Evolutionary conservation across 352 stramenopile genomes (phyloP), one percentile per base, ranked within the genome.

Genomic region (Pythium myriotylum): DNA sequence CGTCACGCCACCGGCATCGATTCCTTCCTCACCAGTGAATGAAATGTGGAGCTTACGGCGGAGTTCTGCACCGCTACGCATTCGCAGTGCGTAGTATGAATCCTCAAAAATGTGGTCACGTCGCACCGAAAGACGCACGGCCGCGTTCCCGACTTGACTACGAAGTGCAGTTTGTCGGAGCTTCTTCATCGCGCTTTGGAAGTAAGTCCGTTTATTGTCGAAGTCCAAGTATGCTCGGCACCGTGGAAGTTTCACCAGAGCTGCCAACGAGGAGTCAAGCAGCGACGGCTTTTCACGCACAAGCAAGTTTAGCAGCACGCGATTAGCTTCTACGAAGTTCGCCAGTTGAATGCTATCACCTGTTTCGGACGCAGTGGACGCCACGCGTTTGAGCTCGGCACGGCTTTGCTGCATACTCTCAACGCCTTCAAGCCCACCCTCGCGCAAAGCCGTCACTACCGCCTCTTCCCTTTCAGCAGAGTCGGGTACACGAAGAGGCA

Each of bases 141-240:
- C 92, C n/a, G 69, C 95, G 65, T 57, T 98, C n/a, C 93, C 93
- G 48, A 96, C 91, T 41, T 97, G 92, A 51, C 93, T 94, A 23
- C 84, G 77, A 52, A 94, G 59, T 32, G 88, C 83, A 10, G 73
- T 66, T 55, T 97, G 81, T 17, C 96, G 88, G 23, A 99, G 74
- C 45, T 85, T 88, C 70, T 95, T 95, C 84, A 96, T 91, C 67
- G 97, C 88, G 27, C 82, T 96, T 75, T 98, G 96, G 75, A 99
- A 99, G 81, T 98, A 99, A 33, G 97, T 94, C 13, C 97, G 85
- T 68, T 99, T 99, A 61, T 99, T 99, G 76, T 99, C 98, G 67
- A 99, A 99, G 62, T 98, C 97, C 49, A 99, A 62, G 49, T 98
- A 97, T 24, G 88, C 80, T 29, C 97, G 85, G 68, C 96, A 99